phyloP scores from a whole-genome alignment of 1,139 yeast genomes.

The Ashbya aceris region DNA sequence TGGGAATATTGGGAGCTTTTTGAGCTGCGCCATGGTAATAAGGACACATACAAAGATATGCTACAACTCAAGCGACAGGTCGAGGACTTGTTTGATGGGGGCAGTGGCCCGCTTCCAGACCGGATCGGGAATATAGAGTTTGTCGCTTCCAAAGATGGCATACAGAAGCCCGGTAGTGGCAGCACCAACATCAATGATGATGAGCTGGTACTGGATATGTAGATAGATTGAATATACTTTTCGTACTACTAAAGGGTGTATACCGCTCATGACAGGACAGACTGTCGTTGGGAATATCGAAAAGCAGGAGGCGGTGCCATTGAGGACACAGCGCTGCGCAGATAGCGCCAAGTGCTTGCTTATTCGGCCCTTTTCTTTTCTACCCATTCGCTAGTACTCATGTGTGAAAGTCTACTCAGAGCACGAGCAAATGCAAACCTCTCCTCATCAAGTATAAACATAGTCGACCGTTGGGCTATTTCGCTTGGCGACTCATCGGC shows the following conservation, averaged over 20 bases:
- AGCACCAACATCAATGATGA: too few species aligned
- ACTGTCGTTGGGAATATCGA: too few species aligned
- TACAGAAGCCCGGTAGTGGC: too few species aligned
- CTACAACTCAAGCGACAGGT: slow-evolving; percentile 50
- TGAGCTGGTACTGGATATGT: too few species aligned
- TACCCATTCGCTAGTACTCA: slow-evolving; percentile 93
- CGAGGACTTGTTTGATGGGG: slow-evolving; percentile 34
- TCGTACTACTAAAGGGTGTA: too few species aligned
- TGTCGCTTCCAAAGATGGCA: slow-evolving; percentile 25
- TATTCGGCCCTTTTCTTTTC: slow-evolving; percentile 21
- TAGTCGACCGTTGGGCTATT: slow-evolving; percentile 65
- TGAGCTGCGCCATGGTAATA: slow-evolving; percentile 64
- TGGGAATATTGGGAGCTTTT: slow-evolving; percentile 69
- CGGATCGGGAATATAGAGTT: slow-evolving; percentile 41
- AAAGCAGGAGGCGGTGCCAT: too few species aligned
- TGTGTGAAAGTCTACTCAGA: slow-evolving; percentile 77
- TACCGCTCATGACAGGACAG: too few species aligned
- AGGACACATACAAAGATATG: slow-evolving; percentile 67
- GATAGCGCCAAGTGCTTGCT: too few species aligned
- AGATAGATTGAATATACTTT: too few species aligned
- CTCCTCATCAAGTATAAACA: slow-evolving; percentile 88
- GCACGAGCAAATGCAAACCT: slow-evolving; percentile 96
- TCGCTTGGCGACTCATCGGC: slow-evolving; percentile 55
- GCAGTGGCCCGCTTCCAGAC: slow-evolving; percentile 29
- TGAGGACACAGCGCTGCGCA: neutral